Evolutionary conservation across 1,284 basidiomycete species (phyloP), one percentile per base, ranked within the genome.

Genomic region (Ustanciosporium gigantosporum): DNA sequence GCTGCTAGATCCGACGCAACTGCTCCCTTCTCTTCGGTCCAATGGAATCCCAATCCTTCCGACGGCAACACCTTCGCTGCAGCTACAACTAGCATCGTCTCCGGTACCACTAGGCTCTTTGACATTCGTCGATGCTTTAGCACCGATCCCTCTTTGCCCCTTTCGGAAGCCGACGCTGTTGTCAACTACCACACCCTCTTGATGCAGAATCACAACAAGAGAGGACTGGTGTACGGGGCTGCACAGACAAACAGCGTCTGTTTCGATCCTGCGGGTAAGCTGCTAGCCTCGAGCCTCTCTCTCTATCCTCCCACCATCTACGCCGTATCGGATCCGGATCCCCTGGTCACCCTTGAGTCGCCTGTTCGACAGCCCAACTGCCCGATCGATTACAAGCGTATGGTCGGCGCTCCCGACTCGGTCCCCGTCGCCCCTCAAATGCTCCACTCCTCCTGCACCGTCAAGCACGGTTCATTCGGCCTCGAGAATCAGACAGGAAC

Each of bases 31-130:
- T 46, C 52, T 7, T 57, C 59, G n/a, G 48, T 56, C 7, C 49
- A 57, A 19, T 62, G 48, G 48, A 56, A 56, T 17, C 59, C 59
- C 9, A 62, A 41, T 35, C 19, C 25, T 2, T 48, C 52, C 5
- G 59, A 62, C 22, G 59, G 59, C 25, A 62, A 62, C 25, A 62
- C 59, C 5, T 62, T 62, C 34, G 59, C 52, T 17, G 59, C 53
- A 22, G 48, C 51, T 11, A 62, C 59, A 17, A 44, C 37, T 22
- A 44, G 41, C 14, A 37, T 42, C 25, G 46, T 56, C 43, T 50
- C 48, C 36, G 59, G 59, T 22, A 50, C 44, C 35, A 50, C 46
- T 5, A 41, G 59, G 13, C 59, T 62, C 22, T 62, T 57, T 37
- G 59, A 62, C 15, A 45, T 62, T 3, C 46, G 59, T 6, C 34